phyloP scores from a whole-genome alignment of 2,329 filamentous ascomycete genomes.

The Sporothrix dimorphospora region DNA sequence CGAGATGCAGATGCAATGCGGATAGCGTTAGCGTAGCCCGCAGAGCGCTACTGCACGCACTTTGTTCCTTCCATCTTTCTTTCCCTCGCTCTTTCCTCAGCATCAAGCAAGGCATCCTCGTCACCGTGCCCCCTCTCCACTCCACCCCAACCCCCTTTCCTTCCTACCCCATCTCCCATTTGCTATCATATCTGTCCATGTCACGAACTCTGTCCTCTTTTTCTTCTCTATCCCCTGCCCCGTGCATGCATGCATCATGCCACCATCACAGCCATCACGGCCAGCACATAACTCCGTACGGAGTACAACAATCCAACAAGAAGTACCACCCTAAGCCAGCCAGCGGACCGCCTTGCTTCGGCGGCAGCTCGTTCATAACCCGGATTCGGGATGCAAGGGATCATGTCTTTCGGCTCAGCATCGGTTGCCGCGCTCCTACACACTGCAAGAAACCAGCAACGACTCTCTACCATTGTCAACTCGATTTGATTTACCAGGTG shows the following conservation, averaged over 20 bases:
- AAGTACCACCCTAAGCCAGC: background rate
- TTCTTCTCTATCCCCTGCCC: background rate
- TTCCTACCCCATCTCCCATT: background rate
- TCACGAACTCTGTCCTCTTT: background rate
- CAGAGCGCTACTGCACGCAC: slow-evolving; percentile 12
- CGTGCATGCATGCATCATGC: slow-evolving; percentile 6
- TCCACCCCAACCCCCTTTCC: background rate
- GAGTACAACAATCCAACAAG: background rate
- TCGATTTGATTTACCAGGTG: too few relatives aligned
- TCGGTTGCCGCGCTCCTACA: too few relatives aligned
- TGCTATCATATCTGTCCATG: background rate
- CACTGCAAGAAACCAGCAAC: too few relatives aligned
- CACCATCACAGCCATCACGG: background rate
- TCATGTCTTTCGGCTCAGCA: too few relatives aligned
- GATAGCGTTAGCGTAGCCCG: background rate
- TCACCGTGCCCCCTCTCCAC: background rate
- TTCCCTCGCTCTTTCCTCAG: background rate
- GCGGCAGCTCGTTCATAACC: too few relatives aligned
- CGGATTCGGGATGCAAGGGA: too few relatives aligned
- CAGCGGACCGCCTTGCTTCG: background rate
- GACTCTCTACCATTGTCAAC: too few relatives aligned
- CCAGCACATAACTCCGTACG: background rate
- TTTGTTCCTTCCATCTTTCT: background rate
- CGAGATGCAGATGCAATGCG: background rate
- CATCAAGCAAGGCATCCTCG: background rate